Evolutionary conservation across 2,329 filamentous ascomycete genomes (phyloP), one percentile per base, ranked within the genome.

Genomic region (Cercospora sesami): DNA sequence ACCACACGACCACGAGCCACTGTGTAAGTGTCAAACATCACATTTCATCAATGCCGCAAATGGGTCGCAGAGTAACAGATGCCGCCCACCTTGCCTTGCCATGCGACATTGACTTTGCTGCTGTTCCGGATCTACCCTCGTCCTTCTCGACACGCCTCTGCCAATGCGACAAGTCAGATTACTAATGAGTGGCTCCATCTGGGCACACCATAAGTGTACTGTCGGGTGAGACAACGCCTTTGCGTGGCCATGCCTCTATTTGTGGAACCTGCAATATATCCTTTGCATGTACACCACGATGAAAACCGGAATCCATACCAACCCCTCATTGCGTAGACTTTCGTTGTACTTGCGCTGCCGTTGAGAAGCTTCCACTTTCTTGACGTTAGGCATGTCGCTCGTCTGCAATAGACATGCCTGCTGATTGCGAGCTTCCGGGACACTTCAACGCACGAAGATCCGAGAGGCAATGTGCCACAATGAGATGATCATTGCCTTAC

Each of bases 101-200:
- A 63, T 48, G 61, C 61, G 45, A 63, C 61, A n/a, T 36, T 31
- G 45, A 63, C 61, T 55, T 63, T 63, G 60, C 28, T 36, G n/a
- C 42, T 30, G 30, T 55, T 63, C 60, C 60, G 45, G 45, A 51
- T 51, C 45, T 26, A 51, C 45, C 45, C 18, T 26, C 21, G 18
- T 51, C 45, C 10, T 51, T 26, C 45, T 26, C 45, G 45, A 26
- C 45, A 26, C 21, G 45, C 45, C 45, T 51, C 16, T 51, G 45
- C 42, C 42, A 48, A 23, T 23, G 14, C 45, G 45, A 51, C 45
- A 51, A 4, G 21, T 14, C 45, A 23, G 21, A 51, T 51, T 51
- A 23, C 18, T 51, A 51, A 51, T 51, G 45, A 26, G 18, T 51
- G 45, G 45, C 21, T 26, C 18, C 10, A 14, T 23, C 18, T 51